These are phyloP conservation scores for Nemania sp. DNA, from an alignment of 2,329 filamentous ascomycete genomes.

Conservation along the genomic window DNA sequence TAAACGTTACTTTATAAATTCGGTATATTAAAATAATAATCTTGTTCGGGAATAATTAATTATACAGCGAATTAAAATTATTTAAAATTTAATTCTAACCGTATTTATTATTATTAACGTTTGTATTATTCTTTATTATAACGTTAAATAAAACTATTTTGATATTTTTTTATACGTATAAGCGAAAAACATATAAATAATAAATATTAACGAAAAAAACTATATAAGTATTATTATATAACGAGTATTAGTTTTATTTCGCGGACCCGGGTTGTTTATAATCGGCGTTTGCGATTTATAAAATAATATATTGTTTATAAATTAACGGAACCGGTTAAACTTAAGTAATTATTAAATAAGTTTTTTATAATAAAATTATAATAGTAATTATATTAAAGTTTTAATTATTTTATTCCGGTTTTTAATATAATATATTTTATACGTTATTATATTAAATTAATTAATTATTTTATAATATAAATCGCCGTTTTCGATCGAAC, in stretches of 20 bases:
- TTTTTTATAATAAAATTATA: not conserved
- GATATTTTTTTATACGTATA: not conserved
- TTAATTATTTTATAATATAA: not conserved
- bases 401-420: not conserved
- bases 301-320: not conserved
- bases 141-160: not conserved
- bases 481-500: not conserved
- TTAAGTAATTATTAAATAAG: not conserved
- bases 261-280: not conserved
- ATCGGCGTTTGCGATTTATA: not conserved
- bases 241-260: not conserved
- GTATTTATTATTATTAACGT: not conserved
- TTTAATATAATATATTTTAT: not conserved
- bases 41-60: not conserved
- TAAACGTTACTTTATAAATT: not conserved
- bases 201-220: not conserved
- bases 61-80: not conserved
- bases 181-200: not conserved
- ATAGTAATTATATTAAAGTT: too few relatives aligned
- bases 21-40: not conserved
- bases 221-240: not conserved
- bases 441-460: not conserved
- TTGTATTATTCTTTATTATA: not conserved
- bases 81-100: not conserved
- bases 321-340: not conserved